These are phyloP conservation scores for Ceratocystis smalleyi DNA, from an alignment of 2,329 filamentous ascomycete genomes.

Conservation along the genomic window DNA sequence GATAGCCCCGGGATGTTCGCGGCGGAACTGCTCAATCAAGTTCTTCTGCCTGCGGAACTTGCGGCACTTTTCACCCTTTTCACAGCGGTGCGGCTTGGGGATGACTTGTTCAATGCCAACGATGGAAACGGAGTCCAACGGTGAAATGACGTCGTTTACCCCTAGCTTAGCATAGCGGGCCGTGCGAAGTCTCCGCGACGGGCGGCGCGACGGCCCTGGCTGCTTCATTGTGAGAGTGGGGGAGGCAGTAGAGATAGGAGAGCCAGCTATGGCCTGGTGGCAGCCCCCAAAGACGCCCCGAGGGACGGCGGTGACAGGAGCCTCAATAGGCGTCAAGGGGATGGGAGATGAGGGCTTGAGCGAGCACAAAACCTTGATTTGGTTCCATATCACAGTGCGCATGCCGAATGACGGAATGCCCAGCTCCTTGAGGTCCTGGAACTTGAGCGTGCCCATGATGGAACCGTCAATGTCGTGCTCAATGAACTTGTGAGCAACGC, in stretches of 20 bases:
- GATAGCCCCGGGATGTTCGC: constrained; percentile 54
- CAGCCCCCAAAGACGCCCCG: constrained; percentile 23
- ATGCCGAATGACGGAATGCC: constrained; percentile 71
- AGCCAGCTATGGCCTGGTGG: constrained; percentile 15
- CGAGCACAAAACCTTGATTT: constrained; percentile 55
- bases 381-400: constrained; percentile 62
- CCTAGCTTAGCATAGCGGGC: constrained; percentile 22
- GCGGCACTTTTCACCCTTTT: constrained; percentile 70
- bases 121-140: constrained; percentile 74
- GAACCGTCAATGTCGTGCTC: constrained; percentile 83
- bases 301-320: constrained; percentile 31
- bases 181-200: constrained; percentile 7
- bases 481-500: constrained; percentile 68
- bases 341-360: constrained; percentile 36
- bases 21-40: constrained; percentile 57
- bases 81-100: constrained; percentile 69
- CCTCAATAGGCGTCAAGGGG: constrained; percentile 48
- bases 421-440: constrained; percentile 71
- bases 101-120: constrained; percentile 82
- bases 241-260: constrained; percentile 18
- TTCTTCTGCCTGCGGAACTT: constrained; percentile 72
- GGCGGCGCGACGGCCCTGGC: background rate
- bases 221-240: background rate
- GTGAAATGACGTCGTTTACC: constrained; percentile 52
- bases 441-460: constrained; percentile 79